Conservation (phyloP, 2,329 filamentous ascomycete genomes). For the Fusarium begoniae region DNA sequence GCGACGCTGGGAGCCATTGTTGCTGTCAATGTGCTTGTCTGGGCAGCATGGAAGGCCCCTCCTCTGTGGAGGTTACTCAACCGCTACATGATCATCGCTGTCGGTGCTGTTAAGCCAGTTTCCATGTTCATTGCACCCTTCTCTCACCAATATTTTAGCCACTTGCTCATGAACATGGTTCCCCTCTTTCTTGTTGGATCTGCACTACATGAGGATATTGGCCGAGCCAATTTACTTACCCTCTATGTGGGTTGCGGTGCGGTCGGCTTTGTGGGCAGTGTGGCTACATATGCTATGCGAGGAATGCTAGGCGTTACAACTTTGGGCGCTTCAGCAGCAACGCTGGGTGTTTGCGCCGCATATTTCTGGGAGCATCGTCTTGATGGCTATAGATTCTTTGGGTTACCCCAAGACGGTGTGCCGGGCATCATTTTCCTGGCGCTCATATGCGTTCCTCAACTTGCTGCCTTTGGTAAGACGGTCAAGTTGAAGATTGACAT, state of each 20-base stretch:
- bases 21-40: conserved; percentile 66
- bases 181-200: conserved; percentile 73
- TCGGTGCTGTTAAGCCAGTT: conserved; percentile 70
- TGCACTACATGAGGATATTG: conserved; percentile 74
- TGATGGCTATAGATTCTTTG: conserved; percentile 66
- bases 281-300: conserved; percentile 60
- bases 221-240: conserved; percentile 74
- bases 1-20: conserved; percentile 73
- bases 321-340: conserved; percentile 73
- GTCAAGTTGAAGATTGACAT: conserved; percentile 57
- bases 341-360: conserved; percentile 68
- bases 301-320: conserved; percentile 59
- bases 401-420: conserved; percentile 65
- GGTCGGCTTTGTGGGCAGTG: conserved; percentile 66
- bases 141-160: conserved; percentile 71
- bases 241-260: conserved; percentile 69
- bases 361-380: conserved; percentile 68
- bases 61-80: conserved; percentile 74
- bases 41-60: conserved; percentile 69
- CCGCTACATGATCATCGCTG: conserved; percentile 71
- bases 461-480: conserved; percentile 57
- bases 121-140: conserved; percentile 72
- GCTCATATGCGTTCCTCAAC: conserved; percentile 60
- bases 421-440: conserved; percentile 64
- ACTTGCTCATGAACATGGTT: conserved; percentile 72